Evolutionary conservation across 2,329 filamentous ascomycete genomes (phyloP), one percentile per base, ranked within the genome.

Genomic region (Fusarium musae): DNA sequence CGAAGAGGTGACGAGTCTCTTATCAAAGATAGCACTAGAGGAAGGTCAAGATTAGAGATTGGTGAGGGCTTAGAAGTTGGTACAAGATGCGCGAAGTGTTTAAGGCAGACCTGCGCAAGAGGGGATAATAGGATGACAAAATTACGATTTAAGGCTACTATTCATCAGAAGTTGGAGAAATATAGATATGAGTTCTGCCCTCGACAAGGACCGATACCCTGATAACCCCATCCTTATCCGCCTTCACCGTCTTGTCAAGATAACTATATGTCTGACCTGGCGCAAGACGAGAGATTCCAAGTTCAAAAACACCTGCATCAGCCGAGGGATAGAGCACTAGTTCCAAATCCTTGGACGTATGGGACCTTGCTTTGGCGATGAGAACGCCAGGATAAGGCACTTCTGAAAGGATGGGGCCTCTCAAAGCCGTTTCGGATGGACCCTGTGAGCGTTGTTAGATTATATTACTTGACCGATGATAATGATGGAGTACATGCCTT

Each of bases 91-190:
- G 30, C 47, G 3, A 23, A 23, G 3, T 9, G 17, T 13, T 13
- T 28, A 9, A 2, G 3, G 9, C 5, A 23, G 42, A 26, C 9
- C 9, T 19, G 3, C 21, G 0, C 5, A 13, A 6, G 7, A 32
- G 7, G 2, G 46, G 17, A 34, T 10, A 19, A 34, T 17, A 34
- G 28, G 5, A 50, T 19, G 28, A 34, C 5, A 28, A 46, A 7
- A 28, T 13, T 3, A 46, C 21, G 5, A 28, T 13, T 28, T 2
- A 7, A 10, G 2, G 23, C 3, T 26, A 10, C 32, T 15, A 2
- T 11, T 16, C 9, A 17, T 11, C 17, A 21, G 9, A 21, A 12
- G 11, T 26, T 3, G 32, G 50, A 37, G 9, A 26, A 11, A 53
- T 37, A 12, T 16, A 13, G 1, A 53, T 4, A 28, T 37, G 17